These are phyloP conservation scores for Ailanthus altissimus DNA, from an alignment of 345 rosid genomes.

Conservation along the genomic window DNA sequence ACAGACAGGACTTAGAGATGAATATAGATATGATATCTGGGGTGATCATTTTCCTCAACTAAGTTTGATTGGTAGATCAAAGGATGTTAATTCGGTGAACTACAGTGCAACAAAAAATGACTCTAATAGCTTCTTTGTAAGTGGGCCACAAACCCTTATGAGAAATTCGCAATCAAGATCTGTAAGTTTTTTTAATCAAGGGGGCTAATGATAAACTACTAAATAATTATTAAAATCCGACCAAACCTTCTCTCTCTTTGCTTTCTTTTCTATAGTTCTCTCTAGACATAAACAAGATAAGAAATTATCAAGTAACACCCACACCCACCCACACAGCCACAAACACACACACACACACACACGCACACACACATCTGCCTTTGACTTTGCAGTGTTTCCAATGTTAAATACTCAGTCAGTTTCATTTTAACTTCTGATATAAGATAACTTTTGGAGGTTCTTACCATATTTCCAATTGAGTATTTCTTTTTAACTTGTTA, in stretches of 20 bases:
- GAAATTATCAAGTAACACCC: neutral
- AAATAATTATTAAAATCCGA: conserved; percentile 13
- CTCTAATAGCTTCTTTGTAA: conserved; percentile 77
- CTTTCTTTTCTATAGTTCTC: neutral
- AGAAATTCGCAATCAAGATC: conserved; percentile 45
- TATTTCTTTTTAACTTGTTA: neutral
- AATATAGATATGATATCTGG: conserved; percentile 77
- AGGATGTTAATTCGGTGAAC: conserved; percentile 42
- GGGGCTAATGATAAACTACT: conserved; percentile 46
- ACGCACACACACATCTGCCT: too few relatives aligned
- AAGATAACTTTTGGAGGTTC: too few relatives aligned
- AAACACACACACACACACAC: too few relatives aligned
- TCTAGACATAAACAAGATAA: neutral
- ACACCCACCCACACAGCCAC: too few relatives aligned
- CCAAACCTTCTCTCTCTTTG: neutral
- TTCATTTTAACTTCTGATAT: too few relatives aligned
- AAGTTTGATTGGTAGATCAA: conserved; percentile 38
- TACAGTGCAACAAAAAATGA: conserved; percentile 37
- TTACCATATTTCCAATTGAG: too few relatives aligned
- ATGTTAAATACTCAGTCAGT: neutral
- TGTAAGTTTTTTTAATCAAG: conserved; percentile 54
- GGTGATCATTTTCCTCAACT: conserved; percentile 77
- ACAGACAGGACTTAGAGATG: conserved; percentile 31
- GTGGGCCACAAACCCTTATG: conserved; percentile 74
- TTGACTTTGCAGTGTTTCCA: neutral